These are phyloP conservation scores for Cymbopogon citratus DNA, from an alignment of 176 grass and related monocot genomes.

Conservation along the genomic window DNA sequence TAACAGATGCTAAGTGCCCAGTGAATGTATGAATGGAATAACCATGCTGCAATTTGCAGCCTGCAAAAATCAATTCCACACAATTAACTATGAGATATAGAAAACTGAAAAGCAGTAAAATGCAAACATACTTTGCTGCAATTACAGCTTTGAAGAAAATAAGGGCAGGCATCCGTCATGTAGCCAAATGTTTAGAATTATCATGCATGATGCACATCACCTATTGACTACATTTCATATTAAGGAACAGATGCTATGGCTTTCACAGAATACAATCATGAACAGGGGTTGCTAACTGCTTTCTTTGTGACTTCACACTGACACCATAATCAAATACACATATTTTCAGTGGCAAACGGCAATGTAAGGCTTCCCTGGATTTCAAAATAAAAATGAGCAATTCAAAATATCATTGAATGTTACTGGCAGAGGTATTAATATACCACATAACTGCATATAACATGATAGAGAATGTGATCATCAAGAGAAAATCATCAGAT, in stretches of 20 bases:
- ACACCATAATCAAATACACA: not conserved
- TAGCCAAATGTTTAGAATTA: not conserved
- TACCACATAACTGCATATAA: too few relatives aligned
- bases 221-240: not conserved
- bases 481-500: too few relatives aligned
- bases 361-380: not conserved
- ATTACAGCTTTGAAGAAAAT: not conserved
- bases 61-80: conserved; percentile 8
- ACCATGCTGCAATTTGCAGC: too few relatives aligned
- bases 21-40: conserved; percentile 69
- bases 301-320: conserved; percentile 5
- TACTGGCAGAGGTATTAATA: too few relatives aligned
- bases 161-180: not conserved
- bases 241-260: not conserved
- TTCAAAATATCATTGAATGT: too few relatives aligned
- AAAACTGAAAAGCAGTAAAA: not conserved
- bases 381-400: not conserved
- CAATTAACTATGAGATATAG: not conserved
- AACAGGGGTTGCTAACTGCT: not conserved
- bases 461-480: too few relatives aligned
- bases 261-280: not conserved
- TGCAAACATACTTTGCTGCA: not conserved
- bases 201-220: too few relatives aligned
- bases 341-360: not conserved
- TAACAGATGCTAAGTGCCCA: conserved; percentile 76